Base-by-base conservation (phyloP, 805 yeast genomes). In the Starmerella powellii region DNA sequence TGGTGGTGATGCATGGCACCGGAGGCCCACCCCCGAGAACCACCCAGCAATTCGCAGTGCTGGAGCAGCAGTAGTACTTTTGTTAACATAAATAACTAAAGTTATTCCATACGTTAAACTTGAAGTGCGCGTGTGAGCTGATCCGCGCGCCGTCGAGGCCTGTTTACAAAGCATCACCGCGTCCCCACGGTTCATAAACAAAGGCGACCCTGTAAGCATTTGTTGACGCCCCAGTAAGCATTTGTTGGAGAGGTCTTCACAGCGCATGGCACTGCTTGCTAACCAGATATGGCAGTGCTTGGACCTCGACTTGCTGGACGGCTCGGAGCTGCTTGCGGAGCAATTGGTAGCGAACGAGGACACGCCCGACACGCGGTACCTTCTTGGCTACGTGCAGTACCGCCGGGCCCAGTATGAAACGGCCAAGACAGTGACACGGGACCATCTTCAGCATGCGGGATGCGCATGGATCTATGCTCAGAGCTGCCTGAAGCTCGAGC, bases 291-390 rank as follows among this genome's bases (percentile, higher is more conserved):
- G 82, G 58, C 80, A 83, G 54, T 72, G 80, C 11, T 60, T 85
- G 31, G 94, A 84, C 52, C 72, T 73, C 45, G 85, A 77, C 55
- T 69, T 81, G 46, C 63, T 72, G 34, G 63, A 67, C 12, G 80
- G 87, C 21, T 96, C 97, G 1, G 86, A 79, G 55, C 84, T 91
- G 62, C 78, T 88, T 4, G 75, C 86, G 15, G 97, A 91, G 58
- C 67, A 94, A 49, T 65, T 85, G 18, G 61, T 80, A 27, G 84
- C 94, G 2, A 71, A 74, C 38, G 69, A 69, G 36, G 65, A 67
- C 30, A 71, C 74, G 47, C 58, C 71, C 5, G 83, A 78, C 41
- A 71, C 87, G 8, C 57, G 73, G 3, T 81, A 84, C 58, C 63
- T 86, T 31, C 77, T 81, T 56, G 84, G 82, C 13, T 63, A 81